Conservation (phyloP, 352 stramenopile genomes). For the Globisporangium takayamanum region DNA sequence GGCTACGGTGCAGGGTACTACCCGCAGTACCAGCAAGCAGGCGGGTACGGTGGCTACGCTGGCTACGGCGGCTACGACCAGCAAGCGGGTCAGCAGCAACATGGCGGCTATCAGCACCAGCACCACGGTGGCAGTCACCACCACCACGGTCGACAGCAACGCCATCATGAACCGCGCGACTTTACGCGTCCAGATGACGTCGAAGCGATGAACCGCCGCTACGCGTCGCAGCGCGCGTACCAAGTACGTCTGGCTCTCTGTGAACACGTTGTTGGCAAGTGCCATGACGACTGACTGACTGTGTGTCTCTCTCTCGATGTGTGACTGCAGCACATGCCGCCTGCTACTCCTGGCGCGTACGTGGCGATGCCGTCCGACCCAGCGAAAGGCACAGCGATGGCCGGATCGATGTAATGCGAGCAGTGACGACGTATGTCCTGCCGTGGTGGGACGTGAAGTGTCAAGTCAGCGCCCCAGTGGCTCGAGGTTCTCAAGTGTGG, state of each 20-base stretch:
- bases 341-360: slow-evolving; percentile 52
- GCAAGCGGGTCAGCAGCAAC: slow-evolving; percentile 31
- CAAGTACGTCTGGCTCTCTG: slow-evolving; percentile 32
- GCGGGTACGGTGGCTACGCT: slow-evolving; percentile 28
- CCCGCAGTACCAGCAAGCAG: slow-evolving; percentile 37
- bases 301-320: not conserved
- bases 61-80: slow-evolving; percentile 49
- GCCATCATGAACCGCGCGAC: slow-evolving; percentile 47
- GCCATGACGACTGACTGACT: not conserved
- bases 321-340: slow-evolving; percentile 55
- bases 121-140: slow-evolving; percentile 25
- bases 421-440: not conserved
- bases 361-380: slow-evolving; percentile 60
- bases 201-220: slow-evolving; percentile 74
- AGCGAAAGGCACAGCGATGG: slow-evolving; percentile 70
- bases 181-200: slow-evolving; percentile 73
- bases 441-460: not conserved
- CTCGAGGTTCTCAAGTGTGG: not conserved
- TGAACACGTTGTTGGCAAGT: slow-evolving; percentile 3
- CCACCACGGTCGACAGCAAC: slow-evolving; percentile 21
- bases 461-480: not conserved
- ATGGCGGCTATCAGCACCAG: slow-evolving; percentile 29
- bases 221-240: slow-evolving; percentile 69
- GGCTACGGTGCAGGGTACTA: slow-evolving; percentile 60
- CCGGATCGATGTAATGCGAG: slow-evolving; percentile 44